Evolutionary conservation across 1,139 yeast species (phyloP).

Genomic region (Sugiyamaella paludigena): DNA sequence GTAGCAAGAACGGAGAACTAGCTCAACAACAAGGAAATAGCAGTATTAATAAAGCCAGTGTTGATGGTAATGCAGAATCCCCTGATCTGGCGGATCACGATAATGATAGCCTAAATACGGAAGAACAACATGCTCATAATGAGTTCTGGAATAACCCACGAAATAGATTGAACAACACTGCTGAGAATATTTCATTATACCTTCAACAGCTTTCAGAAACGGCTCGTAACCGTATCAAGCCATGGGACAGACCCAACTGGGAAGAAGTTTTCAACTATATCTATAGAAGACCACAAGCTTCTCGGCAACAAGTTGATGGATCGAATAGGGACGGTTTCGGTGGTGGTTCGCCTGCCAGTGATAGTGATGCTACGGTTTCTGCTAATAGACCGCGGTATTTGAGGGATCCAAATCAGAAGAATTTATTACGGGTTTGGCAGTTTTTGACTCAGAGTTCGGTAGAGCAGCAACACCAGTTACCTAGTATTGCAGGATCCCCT

Average conservation of each 20-base stretch:
- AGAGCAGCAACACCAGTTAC: background rate
- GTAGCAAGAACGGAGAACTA: background rate
- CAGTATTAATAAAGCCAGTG: background rate
- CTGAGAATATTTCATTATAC: constrained; percentile 28
- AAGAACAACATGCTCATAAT: constrained; percentile 24
- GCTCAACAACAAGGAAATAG: background rate
- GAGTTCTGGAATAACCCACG: constrained; percentile 14
- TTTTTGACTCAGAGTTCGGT: constrained; percentile 12
- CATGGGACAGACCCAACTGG: constrained; percentile 30
- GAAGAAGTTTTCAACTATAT: constrained; percentile 29
- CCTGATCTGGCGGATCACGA: background rate
- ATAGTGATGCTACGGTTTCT: constrained; percentile 24
- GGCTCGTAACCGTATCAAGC: constrained; percentile 26
- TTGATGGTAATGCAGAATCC: background rate
- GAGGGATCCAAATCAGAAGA: constrained; percentile 11
- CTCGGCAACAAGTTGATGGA: background rate
- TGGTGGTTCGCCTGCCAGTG: constrained; percentile 21
- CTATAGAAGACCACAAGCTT: constrained; percentile 16
- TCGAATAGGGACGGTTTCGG: background rate
- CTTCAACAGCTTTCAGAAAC: constrained; percentile 26
- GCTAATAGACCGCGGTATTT: background rate
- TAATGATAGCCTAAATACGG: constrained; percentile 38
- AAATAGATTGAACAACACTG: constrained; percentile 19
- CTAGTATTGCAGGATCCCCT: background rate
- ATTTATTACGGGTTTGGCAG: constrained; percentile 17